These are phyloP conservation scores for Conticribra guillardii DNA, from an alignment of 108 stramenopile genomes.

Conservation along the genomic window DNA sequence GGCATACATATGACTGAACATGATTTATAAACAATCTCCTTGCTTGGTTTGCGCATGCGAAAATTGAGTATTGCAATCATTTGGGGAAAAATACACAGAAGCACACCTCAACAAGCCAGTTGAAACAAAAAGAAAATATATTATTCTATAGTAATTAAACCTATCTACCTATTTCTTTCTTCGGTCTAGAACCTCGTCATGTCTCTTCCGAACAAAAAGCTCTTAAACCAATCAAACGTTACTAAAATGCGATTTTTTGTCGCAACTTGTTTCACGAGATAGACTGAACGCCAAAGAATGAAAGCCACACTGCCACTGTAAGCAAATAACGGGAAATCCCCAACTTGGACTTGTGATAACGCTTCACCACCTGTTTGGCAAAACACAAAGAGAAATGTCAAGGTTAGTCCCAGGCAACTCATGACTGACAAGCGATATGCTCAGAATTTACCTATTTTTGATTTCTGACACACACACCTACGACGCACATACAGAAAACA, in stretches of 20 bases:
- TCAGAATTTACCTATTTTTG: too few relatives aligned
- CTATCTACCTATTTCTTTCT: too few relatives aligned
- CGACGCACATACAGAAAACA: too few relatives aligned
- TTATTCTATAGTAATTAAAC: too few relatives aligned
- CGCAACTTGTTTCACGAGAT: slow-evolving; percentile 79
- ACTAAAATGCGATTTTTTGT: slow-evolving; percentile 67
- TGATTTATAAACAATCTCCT: too few relatives aligned
- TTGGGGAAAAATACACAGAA: too few relatives aligned
- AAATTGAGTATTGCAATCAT: too few relatives aligned
- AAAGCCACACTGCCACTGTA: slow-evolving; percentile 58
- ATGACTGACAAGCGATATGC: not conserved
- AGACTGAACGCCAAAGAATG: slow-evolving; percentile 71
- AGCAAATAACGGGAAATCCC: slow-evolving; percentile 56
- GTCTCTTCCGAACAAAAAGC: slow-evolving; percentile 65
- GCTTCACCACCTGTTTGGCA: slow-evolving; percentile 65
- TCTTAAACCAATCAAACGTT: slow-evolving; percentile 78
- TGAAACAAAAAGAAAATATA: too few relatives aligned
- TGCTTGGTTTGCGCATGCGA: too few relatives aligned
- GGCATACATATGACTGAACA: slow-evolving; percentile 27
- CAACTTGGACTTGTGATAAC: slow-evolving; percentile 66
- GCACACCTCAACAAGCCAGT: too few relatives aligned
- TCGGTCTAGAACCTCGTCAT: slow-evolving; percentile 59
- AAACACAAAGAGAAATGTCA: not conserved
- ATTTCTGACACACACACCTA: too few relatives aligned
- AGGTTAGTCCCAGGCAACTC: not conserved